Evolutionary conservation across 2,329 filamentous ascomycete species (phyloP).

Genomic region (Emericellopsis atlantica): DNA sequence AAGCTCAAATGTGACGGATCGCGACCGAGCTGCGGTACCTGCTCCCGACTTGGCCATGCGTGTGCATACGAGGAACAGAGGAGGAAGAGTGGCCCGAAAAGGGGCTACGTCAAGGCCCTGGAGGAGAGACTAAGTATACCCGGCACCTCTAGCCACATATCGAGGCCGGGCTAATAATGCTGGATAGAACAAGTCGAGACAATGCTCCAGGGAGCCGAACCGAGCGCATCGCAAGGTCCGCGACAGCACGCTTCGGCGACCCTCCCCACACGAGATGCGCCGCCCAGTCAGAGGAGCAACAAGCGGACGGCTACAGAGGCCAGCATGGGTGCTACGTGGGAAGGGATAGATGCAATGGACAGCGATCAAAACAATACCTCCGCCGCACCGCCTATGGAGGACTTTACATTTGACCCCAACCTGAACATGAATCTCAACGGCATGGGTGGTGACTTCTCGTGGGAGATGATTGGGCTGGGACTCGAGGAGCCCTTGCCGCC

Average conservation of each 20-base stretch:
- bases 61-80: conserved; percentile 88
- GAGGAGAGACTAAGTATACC: conserved; percentile 75
- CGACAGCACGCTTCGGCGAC: conserved; percentile 13
- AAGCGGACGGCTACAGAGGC: no score
- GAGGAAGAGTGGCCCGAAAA: conserved; percentile 88
- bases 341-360: conserved; percentile 37
- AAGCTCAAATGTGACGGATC: conserved; percentile 84
- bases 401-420: conserved; percentile 41
- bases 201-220: conserved; percentile 55
- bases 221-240: not conserved
- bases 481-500: conserved; percentile 46
- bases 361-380: conserved; percentile 37
- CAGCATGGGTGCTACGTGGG: conserved; percentile 19
- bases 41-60: conserved; percentile 71
- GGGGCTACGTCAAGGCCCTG: conserved; percentile 86
- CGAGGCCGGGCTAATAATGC: not conserved
- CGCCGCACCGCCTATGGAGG: conserved; percentile 26
- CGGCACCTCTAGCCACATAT: conserved; percentile 16
- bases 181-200: conserved; percentile 82
- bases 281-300: no score
- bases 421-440: conserved; percentile 36
- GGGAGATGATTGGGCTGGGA: conserved; percentile 60
- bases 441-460: conserved; percentile 51
- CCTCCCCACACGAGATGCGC: conserved; percentile 5
- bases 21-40: conserved; percentile 79